A percentile compares a stretch with the other conserved stretches of the same genome.
These are phyloP conservation scores for Colletotrichum lini DNA, from an alignment of 2,329 filamentous ascomycete species.

Conservation along the genomic window DNA sequence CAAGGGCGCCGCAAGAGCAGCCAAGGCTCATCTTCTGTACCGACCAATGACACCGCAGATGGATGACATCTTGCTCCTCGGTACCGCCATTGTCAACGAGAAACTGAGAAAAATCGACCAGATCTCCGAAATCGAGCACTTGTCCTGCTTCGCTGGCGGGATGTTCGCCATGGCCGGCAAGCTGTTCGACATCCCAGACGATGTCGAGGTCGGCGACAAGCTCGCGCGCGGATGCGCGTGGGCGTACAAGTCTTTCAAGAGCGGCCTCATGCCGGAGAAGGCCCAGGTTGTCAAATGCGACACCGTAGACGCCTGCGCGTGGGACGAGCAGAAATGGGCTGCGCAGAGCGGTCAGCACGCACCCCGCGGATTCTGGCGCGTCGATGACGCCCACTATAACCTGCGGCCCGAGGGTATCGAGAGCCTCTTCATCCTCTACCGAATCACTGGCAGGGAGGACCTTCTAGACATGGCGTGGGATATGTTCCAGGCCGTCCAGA, in stretches of 20 bases:
- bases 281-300: slow-evolving; percentile 60
- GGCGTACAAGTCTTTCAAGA: slow-evolving; percentile 62
- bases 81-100: slow-evolving; percentile 47
- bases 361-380: slow-evolving; percentile 74
- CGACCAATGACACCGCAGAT: slow-evolving; percentile 71
- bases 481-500: slow-evolving; percentile 66
- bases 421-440: slow-evolving; percentile 69
- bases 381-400: slow-evolving; percentile 64
- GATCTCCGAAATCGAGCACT: slow-evolving; percentile 58
- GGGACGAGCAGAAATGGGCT: slow-evolving; percentile 51
- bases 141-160: slow-evolving; percentile 67
- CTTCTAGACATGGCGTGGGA: slow-evolving; percentile 67
- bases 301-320: slow-evolving; percentile 59
- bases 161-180: slow-evolving; percentile 64
- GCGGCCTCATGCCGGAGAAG: slow-evolving; percentile 68
- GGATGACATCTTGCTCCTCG: slow-evolving; percentile 70
- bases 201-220: slow-evolving; percentile 60
- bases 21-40: slow-evolving; percentile 72
- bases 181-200: slow-evolving; percentile 56
- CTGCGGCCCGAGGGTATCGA: slow-evolving; percentile 67
- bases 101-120: slow-evolving; percentile 41
- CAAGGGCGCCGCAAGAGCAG: slow-evolving; percentile 67
- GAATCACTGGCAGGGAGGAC: slow-evolving; percentile 63
- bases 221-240: slow-evolving; percentile 68
- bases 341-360: slow-evolving; percentile 46